Evolutionary conservation across 2,329 filamentous ascomycete genomes (phyloP), one percentile per base, ranked within the genome.

Genomic region (Sphaceloma murrayae): DNA sequence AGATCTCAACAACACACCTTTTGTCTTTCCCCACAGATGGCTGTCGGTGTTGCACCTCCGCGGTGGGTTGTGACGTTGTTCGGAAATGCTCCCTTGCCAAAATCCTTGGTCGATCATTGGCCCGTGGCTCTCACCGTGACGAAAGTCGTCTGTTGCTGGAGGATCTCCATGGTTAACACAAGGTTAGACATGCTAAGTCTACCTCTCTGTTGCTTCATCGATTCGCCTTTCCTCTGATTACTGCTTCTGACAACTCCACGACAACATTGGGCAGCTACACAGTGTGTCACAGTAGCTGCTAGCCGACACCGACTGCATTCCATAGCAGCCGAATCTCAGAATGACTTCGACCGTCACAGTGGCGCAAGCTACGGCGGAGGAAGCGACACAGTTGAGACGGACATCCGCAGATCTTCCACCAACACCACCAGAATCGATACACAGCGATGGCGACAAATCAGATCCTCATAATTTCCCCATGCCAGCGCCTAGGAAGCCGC

Each of bases 401-500:
- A 48, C 52, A 17, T 50, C 52, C 16, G 54, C 50, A 34, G 49
- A 56, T 27, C 39, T 58, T 5, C 59, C 57, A n/a, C 61, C 60
- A 10, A 62, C 61, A 10, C 62, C 62, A 14, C 61, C 62, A 30
- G 57, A 62, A 18, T 62, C 59, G 9, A 54, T 58, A 17, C 48
- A 51, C 24, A 58, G 52, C 45, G 54, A 56, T 47, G 54, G 47
- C 21, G 58, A 62, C 22, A 55, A 54, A 22, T 39, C 48, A 7
- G 46, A 48, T 11, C 48, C 52, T 13, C 36, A 49, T 11, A 59
- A 67, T 33, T 78, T 85, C 47, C 74, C 84, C 16, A 67, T 93
- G 3, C 85, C 86, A 9, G 85, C 85, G 7, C 70, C 68, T 16
- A 71, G 77, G 4, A 71, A 61, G 30, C 58, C 60, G 36, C 69